Base-by-base conservation (phyloP, 2,329 filamentous ascomycete species). In the Aspergillus oerlinghausenensis region DNA sequence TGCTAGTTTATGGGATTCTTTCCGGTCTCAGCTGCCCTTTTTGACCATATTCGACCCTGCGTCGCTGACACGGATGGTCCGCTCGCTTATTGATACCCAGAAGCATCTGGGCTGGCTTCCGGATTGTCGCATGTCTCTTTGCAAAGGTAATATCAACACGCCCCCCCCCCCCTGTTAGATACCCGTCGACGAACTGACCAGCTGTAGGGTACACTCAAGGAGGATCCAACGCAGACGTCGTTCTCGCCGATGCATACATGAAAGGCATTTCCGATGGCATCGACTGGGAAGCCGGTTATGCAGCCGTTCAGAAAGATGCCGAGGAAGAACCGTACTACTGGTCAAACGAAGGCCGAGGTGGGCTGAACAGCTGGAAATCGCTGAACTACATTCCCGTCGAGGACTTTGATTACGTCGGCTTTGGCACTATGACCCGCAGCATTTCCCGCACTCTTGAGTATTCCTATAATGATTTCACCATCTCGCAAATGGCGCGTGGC, bases 361-460 rank as follows among this genome's bases (percentile, higher is more conserved):
- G 88, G 0, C 75, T 91, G 11, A 78, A 81, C 56, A 88, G 84
- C 61, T 91, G 88, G 88, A 89, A 90, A 65, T 70, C 69, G 0
- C 76, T 89, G 1, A 80, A 86, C 5, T 92, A 90, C 65, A 87
- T 92, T 29, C 88, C 88, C 0, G 82, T 84, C 0, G 82, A 87
- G 54, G 86, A 90, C 60, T 86, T 87, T 52, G 88, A 91, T 69
- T 77, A 79, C 1, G 73, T 80, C 32, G 86, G 86, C 1, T 85
- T 87, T 35, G 88, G 88, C 0, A 85, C 86, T 0, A 82, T 88
- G 74, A 90, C 88, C 0, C 80, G 88, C 10, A 87, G 82, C 58
- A 82, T 91, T 47, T 89, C 85, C 1, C 81, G 88, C 14, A 91
- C 88, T 0, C 79, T 91, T 2, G 88, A 92, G 67, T 92, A 92